phyloP scores from a whole-genome alignment of 2,329 filamentous ascomycete species.

The Xylaria multiplex region DNA sequence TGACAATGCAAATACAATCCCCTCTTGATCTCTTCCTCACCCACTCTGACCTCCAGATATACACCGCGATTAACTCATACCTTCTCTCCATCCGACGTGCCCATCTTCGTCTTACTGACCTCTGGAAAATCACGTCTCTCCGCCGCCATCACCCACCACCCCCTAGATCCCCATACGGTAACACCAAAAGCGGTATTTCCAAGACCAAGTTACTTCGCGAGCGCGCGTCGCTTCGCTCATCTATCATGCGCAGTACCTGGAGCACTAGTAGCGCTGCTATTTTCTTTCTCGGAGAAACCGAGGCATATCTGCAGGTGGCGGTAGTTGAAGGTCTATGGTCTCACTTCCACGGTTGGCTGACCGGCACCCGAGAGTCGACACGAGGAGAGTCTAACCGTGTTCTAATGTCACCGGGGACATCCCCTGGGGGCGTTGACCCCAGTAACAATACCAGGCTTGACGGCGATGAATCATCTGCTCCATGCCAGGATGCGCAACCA shows the following conservation, averaged over 20 bases:
- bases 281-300: constrained; percentile 88
- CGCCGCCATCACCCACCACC: constrained; percentile 81
- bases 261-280: constrained; percentile 87
- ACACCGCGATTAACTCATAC: constrained; percentile 88
- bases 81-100: constrained; percentile 85
- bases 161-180: constrained; percentile 70
- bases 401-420: constrained; percentile 9
- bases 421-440: background rate
- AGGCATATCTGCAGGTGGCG: constrained; percentile 89
- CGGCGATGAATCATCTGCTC: constrained; percentile 23
- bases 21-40: constrained; percentile 90
- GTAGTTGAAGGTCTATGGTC: constrained; percentile 84
- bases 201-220: constrained; percentile 70
- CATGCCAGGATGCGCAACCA: constrained; percentile 31
- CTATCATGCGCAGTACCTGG: constrained; percentile 84
- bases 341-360: constrained; percentile 80
- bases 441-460: constrained; percentile 23
- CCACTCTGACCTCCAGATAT: constrained; percentile 77
- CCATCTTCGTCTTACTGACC: constrained; percentile 81
- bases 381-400: constrained; percentile 35
- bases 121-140: constrained; percentile 87
- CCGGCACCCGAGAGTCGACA: constrained; percentile 50
- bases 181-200: constrained; percentile 67
- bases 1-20: constrained; percentile 77
- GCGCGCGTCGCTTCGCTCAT: constrained; percentile 70